Conservation (phyloP, 345 rosid genomes). For the Arabidopsis suecica region DNA sequence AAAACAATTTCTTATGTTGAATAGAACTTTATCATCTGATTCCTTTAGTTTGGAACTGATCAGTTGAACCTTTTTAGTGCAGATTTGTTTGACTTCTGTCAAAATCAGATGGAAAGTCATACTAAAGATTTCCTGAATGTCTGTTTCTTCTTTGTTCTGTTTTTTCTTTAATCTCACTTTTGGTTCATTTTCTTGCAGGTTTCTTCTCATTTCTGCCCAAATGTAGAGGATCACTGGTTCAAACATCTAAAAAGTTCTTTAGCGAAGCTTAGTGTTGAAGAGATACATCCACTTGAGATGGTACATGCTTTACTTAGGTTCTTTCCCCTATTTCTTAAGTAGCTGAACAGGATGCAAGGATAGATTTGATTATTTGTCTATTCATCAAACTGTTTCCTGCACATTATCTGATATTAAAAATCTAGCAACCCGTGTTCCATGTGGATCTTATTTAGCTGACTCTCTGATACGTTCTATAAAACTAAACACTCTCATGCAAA, state of each 20-base stretch:
- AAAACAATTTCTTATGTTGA: neutral
- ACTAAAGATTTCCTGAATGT: neutral
- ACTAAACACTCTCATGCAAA: neutral
- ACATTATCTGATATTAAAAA: neutral
- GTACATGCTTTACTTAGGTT: constrained; percentile 46
- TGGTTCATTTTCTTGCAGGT: constrained; percentile 51
- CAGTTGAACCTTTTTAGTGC: constrained; percentile 1
- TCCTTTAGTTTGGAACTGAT: constrained; percentile 11
- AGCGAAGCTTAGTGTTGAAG: constrained; percentile 53
- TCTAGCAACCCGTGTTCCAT: constrained; percentile 17
- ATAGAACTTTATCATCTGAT: constrained; percentile 2
- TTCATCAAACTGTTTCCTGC: constrained; percentile 13
- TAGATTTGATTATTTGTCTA: neutral
- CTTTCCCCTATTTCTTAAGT: neutral
- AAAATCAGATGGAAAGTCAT: constrained; percentile 10
- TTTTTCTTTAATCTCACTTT: constrained; percentile 24
- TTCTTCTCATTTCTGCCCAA: constrained; percentile 54
- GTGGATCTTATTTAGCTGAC: constrained; percentile 19
- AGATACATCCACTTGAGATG: constrained; percentile 53
- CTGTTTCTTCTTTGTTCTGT: constrained; percentile 7
- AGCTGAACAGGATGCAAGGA: constrained; percentile 16
- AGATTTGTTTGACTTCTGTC: constrained; percentile 23
- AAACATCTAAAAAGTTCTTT: constrained; percentile 56
- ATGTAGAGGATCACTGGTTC: constrained; percentile 50
- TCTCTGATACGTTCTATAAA: neutral